phyloP scores from a whole-genome alignment of 306 rosid species.

The Trifolium pratense region DNA sequence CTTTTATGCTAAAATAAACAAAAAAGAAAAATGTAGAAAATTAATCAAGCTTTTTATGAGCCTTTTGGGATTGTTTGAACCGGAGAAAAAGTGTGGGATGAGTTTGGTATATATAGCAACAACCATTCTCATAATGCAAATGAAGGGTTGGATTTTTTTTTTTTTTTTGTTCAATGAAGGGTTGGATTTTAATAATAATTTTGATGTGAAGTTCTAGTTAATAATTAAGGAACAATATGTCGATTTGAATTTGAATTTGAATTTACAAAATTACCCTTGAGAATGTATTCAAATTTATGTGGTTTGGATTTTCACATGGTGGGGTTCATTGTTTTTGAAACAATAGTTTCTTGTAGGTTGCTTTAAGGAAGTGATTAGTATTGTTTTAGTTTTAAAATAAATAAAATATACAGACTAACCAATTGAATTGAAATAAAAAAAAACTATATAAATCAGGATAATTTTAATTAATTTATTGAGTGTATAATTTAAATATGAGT shows the following conservation, averaged over 20 bases:
- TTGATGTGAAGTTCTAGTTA: constrained; percentile 6
- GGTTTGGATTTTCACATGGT: constrained; percentile 42
- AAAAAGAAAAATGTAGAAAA: background rate
- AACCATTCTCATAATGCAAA: constrained; percentile 43
- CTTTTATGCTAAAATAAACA: constrained; percentile 32
- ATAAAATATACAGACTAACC: too few species aligned
- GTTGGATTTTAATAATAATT: constrained; percentile 33
- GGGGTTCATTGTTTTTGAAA: constrained; percentile 38
- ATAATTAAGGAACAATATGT: constrained; percentile 18
- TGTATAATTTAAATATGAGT: background rate
- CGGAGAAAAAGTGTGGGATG: constrained; percentile 34
- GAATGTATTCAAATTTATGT: constrained; percentile 33
- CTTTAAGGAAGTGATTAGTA: constrained; percentile 15
- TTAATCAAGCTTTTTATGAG: constrained; percentile 10
- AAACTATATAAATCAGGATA: background rate
- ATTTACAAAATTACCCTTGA: constrained; percentile 56
- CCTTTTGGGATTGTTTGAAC: constrained; percentile 33
- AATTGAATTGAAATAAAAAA: background rate
- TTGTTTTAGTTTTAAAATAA: background rate
- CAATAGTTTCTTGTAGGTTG: constrained; percentile 32
- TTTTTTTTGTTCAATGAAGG: too few species aligned
- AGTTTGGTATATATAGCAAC: constrained; percentile 53
- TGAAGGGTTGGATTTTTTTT: constrained; percentile 24
- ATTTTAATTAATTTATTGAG: constrained; percentile 9
- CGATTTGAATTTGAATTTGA: constrained; percentile 42